Base-by-base conservation (phyloP, 129 eudicot species). In the Gnaphalium uliginosum region DNA sequence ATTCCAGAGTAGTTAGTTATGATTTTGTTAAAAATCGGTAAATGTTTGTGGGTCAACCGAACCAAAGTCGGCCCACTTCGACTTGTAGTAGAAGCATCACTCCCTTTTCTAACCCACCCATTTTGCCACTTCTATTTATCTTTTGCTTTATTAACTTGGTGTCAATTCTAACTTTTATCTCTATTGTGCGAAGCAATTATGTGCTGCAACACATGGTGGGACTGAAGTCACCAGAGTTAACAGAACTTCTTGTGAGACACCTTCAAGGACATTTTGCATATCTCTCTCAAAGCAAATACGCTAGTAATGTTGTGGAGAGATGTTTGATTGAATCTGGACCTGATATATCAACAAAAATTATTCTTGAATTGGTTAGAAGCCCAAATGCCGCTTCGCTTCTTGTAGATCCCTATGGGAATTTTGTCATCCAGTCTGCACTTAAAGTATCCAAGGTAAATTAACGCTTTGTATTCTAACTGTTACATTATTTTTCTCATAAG, bases 181-280 rank as follows among this genome's bases (percentile, higher is more conserved):
- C 15, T 81, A 60, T 22, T 54, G 17, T 48, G 15, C 63, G 5
- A 41, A 91, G 97, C 24, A 91, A 91, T 61, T 91, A 91, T 46
- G 97, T 91, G 82, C 83, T 91, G 82, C 97, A 91, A 84, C 92
- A 88, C 66, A 77, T 91, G 74, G 70, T 88, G 56, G 91, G 84
- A 27, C 41, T 82, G 61, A 73, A 29, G 62, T 77, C 81, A 11
- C 84, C 78, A 0, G 88, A 79, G 62, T 67, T 83, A 58, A 86
- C 94, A 0, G 69, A 48, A 21, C 25, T 73, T 57, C 82, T 88
- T 46, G 58, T 86, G 66, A 80, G 82, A 54, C 83, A 72, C 43
- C 84, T 88, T 7, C 39, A 75, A 85, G 90, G 96, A 27, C 50
- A 58, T 32, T 86, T 69, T 59, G 68, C 78, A 22, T 69, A 74